Evolutionary conservation across 2,329 filamentous ascomycete genomes (phyloP).

Genomic region (Aquanectria penicillioides): DNA sequence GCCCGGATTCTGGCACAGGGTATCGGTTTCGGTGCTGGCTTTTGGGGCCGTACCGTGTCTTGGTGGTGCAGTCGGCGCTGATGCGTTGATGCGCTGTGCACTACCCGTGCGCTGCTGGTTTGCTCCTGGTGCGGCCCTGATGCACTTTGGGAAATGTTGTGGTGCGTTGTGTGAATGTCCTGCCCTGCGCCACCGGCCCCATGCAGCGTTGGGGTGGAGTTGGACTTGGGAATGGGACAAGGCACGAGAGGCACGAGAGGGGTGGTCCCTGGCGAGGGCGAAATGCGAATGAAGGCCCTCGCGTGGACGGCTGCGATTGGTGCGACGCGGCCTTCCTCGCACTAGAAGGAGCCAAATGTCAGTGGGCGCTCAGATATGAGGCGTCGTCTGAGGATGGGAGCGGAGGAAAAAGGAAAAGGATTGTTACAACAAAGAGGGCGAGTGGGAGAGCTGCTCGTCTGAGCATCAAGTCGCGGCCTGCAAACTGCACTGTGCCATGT

Average conservation of each 20-base stretch:
- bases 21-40: background rate
- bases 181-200: constrained; percentile 34
- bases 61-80: constrained; percentile 24
- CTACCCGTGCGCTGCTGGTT: constrained; percentile 15
- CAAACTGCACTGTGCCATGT: too few species aligned
- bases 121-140: constrained; percentile 7
- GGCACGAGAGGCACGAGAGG: constrained; percentile 12
- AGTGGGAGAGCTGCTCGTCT: too few species aligned
- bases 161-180: constrained; percentile 12
- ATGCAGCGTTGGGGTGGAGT: constrained; percentile 40
- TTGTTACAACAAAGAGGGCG: too few species aligned
- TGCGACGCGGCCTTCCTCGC: constrained; percentile 26
- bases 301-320: constrained; percentile 48
- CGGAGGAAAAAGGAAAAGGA: too few species aligned
- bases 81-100: constrained; percentile 2
- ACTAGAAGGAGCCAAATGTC: constrained; percentile 1
- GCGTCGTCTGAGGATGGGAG: too few species aligned
- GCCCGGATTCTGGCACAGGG: background rate
- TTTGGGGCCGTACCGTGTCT: constrained; percentile 22
- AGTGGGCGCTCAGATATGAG: background rate
- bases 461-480: too few species aligned
- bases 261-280: constrained; percentile 35
- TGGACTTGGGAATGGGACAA: constrained; percentile 27
- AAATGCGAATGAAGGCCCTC: constrained; percentile 35
- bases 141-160: constrained; percentile 14